phyloP scores from a whole-genome alignment of 768 basidiomycete species.

The Pleurotus citrinopileatus region DNA sequence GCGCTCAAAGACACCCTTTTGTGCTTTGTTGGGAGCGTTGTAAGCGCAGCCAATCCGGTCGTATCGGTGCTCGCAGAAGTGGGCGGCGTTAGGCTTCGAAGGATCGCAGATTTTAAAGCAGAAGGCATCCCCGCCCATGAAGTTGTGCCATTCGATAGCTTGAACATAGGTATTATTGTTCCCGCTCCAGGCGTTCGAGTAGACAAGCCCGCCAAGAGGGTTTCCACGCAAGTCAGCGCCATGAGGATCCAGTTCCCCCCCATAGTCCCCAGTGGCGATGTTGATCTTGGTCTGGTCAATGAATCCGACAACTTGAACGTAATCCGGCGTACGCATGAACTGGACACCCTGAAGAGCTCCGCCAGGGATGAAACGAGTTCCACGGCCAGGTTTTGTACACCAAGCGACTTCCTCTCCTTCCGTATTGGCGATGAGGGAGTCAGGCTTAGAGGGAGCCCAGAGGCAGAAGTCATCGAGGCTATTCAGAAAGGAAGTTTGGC shows the following conservation, averaged over 20 bases:
- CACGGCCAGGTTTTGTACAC: slow-evolving; percentile 63
- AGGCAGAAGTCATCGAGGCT: slow-evolving; percentile 61
- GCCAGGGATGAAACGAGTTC: slow-evolving; percentile 59
- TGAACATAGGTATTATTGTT: slow-evolving; percentile 27
- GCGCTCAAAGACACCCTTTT: slow-evolving; percentile 35
- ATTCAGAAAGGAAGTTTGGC: slow-evolving; percentile 64
- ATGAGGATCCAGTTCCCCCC: slow-evolving; percentile 72
- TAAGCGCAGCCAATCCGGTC: slow-evolving; percentile 59
- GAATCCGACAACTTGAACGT: slow-evolving; percentile 55
- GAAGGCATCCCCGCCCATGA: slow-evolving; percentile 50
- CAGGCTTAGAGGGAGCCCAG: slow-evolving; percentile 46
- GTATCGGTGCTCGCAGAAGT: slow-evolving; percentile 55
- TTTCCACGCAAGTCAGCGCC: slow-evolving; percentile 48
- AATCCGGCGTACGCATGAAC: slow-evolving; percentile 47
- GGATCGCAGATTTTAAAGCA: slow-evolving; percentile 64
- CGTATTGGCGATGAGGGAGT: slow-evolving; percentile 49
- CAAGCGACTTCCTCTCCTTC: slow-evolving; percentile 65
- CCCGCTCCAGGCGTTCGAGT: slow-evolving; percentile 46
- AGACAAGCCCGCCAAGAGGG: slow-evolving; percentile 64
- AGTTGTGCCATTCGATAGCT: slow-evolving; percentile 55
- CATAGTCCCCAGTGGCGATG: slow-evolving; percentile 45
- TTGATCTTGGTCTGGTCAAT: slow-evolving; percentile 56
- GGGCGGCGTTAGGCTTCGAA: slow-evolving; percentile 32
- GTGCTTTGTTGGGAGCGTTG: slow-evolving; percentile 55
- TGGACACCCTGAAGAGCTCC: slow-evolving; percentile 59